These are phyloP conservation scores for Pichia membranifaciens DNA, from an alignment of 805 yeast species.

Conservation along the genomic window DNA sequence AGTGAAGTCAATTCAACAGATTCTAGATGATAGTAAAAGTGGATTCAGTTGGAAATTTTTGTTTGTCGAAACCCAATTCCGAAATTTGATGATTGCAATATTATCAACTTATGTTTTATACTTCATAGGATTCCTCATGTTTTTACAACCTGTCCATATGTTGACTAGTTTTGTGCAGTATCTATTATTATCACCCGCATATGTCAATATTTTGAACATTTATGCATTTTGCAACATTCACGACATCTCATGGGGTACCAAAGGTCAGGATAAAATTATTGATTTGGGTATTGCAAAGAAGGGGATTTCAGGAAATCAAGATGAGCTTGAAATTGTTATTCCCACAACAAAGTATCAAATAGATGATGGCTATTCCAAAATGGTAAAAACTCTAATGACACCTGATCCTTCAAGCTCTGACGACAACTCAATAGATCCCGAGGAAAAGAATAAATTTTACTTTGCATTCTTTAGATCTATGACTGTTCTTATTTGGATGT, in stretches of 20 bases:
- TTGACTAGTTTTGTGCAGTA: slow-evolving; percentile 82
- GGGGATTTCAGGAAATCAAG: slow-evolving; percentile 47
- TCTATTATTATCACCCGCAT: slow-evolving; percentile 72
- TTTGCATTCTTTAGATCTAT: slow-evolving; percentile 87
- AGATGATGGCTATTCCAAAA: slow-evolving; percentile 64
- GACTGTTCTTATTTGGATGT: slow-evolving; percentile 85
- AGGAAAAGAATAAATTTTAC: slow-evolving; percentile 61
- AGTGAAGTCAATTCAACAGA: slow-evolving; percentile 48
- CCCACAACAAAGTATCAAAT: slow-evolving; percentile 76
- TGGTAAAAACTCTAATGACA: slow-evolving; percentile 51
- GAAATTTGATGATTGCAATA: slow-evolving; percentile 84
- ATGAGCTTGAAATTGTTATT: slow-evolving; percentile 59
- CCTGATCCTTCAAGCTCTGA: slow-evolving; percentile 27
- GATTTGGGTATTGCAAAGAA: slow-evolving; percentile 81
- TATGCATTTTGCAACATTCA: slow-evolving; percentile 6
- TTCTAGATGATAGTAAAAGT: slow-evolving; percentile 30
- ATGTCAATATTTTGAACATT: slow-evolving; percentile 5
- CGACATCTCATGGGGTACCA: slow-evolving; percentile 45
- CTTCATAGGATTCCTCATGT: slow-evolving; percentile 69
- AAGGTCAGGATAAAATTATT: slow-evolving; percentile 67
- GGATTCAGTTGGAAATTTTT: slow-evolving; percentile 40
- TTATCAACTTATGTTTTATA: slow-evolving; percentile 80
- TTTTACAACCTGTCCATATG: slow-evolving; percentile 91
- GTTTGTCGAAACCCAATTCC: slow-evolving; percentile 63
- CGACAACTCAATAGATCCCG: slow-evolving; percentile 25